Conservation (phyloP, 495 filamentous ascomycete genomes). For the Penicillium pancosmium region DNA sequence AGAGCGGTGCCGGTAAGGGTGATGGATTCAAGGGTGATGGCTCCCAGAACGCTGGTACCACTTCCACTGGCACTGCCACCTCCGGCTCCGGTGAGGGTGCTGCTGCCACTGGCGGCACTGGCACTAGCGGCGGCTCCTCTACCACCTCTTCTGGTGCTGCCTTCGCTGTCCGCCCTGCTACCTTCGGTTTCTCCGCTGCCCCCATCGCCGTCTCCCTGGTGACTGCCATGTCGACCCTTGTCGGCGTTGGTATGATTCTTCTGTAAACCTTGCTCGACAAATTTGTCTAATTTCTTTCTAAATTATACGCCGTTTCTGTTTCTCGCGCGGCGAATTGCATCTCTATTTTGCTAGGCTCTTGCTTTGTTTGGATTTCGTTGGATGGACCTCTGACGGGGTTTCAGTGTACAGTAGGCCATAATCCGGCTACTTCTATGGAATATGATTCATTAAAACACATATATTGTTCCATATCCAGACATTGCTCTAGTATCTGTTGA, state of each 20-base stretch:
- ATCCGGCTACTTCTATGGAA: conserved; percentile 16
- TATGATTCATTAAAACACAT: background rate
- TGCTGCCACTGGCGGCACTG: conserved; percentile 25
- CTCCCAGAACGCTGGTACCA: conserved; percentile 69
- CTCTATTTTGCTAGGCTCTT: conserved; percentile 8
- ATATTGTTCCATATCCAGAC: no score
- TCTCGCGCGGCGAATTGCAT: conserved; percentile 22
- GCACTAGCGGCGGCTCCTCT: conserved; percentile 17
- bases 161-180: conserved; percentile 37
- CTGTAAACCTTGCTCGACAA: conserved; percentile 30
- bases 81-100: conserved; percentile 54
- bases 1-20: conserved; percentile 70
- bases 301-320: background rate
- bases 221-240: conserved; percentile 60
- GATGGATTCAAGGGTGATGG: conserved; percentile 72
- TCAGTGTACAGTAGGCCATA: conserved; percentile 24
- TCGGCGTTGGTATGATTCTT: conserved; percentile 61
- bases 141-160: conserved; percentile 47
- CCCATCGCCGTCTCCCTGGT: conserved; percentile 57
- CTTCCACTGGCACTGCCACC: conserved; percentile 63
- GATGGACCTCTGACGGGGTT: conserved; percentile 8
- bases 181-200: conserved; percentile 51
- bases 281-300: conserved; percentile 11
- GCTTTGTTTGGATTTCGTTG: conserved; percentile 3
- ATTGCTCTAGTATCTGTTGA: background rate